Evolutionary conservation across 78 protist genomes (phyloP).

Genomic region (Polysphondylium violaceum): DNA sequence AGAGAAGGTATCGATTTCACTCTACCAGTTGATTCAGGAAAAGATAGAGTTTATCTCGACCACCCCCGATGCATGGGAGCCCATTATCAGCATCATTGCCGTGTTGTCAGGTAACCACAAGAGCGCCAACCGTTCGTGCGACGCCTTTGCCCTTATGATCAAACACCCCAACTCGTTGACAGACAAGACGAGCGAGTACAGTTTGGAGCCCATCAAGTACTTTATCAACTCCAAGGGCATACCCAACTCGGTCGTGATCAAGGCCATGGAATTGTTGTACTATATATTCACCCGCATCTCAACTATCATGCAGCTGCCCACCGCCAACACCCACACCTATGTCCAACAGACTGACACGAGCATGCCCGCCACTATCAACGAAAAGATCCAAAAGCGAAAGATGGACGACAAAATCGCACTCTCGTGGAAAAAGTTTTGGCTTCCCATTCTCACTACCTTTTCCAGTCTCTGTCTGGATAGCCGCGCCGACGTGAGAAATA

Average conservation of each 20-base stretch:
- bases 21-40: constrained; percentile 45
- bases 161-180: constrained; percentile 1
- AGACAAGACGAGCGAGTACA: background rate
- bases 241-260: constrained; percentile 29
- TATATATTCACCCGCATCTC: constrained; percentile 4
- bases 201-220: constrained; percentile 33
- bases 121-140: constrained; percentile 48
- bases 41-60: constrained; percentile 14
- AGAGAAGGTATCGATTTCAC: constrained; percentile 54
- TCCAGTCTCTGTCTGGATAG: constrained; percentile 41
- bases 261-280: constrained; percentile 56
- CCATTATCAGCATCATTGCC: constrained; percentile 27
- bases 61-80: constrained; percentile 37
- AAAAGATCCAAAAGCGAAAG: background rate
- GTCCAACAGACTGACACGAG: background rate
- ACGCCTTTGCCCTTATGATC: constrained; percentile 17
- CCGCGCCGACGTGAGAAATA: constrained; percentile 18
- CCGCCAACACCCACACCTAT: too few relatives aligned
- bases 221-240: constrained; percentile 40
- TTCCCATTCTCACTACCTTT: constrained; percentile 9
- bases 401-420: constrained; percentile 8
- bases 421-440: constrained; percentile 48
- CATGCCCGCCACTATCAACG: background rate
- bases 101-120: constrained; percentile 53
- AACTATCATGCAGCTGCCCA: background rate